Evolutionary conservation across 2,329 filamentous ascomycete genomes (phyloP).

Genomic region (Sclerotiophoma versabilis): DNA sequence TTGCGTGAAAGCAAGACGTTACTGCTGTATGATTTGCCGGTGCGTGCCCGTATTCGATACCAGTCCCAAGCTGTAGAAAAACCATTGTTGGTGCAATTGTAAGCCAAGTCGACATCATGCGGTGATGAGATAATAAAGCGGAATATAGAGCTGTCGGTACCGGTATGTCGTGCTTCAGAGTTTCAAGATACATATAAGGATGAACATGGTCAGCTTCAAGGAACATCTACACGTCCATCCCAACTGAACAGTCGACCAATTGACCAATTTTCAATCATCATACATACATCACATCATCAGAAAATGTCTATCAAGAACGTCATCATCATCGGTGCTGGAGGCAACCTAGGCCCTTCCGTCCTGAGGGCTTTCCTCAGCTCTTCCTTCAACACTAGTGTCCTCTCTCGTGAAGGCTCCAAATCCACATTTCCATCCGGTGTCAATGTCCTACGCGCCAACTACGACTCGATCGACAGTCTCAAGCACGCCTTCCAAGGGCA

Average conservation of each 20-base stretch:
- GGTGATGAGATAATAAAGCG: constrained; percentile 15
- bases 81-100: neutral
- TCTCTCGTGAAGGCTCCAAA: constrained; percentile 59
- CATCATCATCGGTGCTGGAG: constrained; percentile 52
- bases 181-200: neutral
- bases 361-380: constrained; percentile 51
- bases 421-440: constrained; percentile 52
- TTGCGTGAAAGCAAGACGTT: neutral
- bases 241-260: neutral
- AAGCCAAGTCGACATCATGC: neutral
- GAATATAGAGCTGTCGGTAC: neutral
- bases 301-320: constrained; percentile 53
- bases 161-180: constrained; percentile 3
- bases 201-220: neutral
- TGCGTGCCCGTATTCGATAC: neutral
- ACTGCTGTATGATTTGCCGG: neutral
- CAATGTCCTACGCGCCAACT: constrained; percentile 58
- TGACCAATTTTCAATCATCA: neutral
- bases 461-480: constrained; percentile 57
- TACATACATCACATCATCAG: neutral
- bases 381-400: constrained; percentile 63
- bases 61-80: neutral
- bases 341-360: constrained; percentile 54
- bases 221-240: neutral
- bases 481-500: constrained; percentile 61